Base-by-base conservation (phyloP, 331 rosid species). In the Rosa hybrid region DNA sequence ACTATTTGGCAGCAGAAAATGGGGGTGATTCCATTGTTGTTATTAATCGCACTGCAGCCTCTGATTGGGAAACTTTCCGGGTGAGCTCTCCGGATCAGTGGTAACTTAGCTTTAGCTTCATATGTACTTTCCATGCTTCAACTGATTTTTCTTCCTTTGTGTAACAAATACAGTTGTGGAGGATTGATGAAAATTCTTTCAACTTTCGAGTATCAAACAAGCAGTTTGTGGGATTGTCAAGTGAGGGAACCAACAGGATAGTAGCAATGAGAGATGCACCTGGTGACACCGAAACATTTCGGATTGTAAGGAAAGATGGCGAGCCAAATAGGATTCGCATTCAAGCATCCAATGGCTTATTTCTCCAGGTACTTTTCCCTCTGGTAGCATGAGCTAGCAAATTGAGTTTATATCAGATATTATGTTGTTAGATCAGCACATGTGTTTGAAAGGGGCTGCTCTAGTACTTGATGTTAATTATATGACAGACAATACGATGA, bases 31-130 rank as follows among this genome's bases (percentile, higher is more conserved):
- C 81, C n/a, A 10, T 68, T 78, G 54, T 90, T 75, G 89, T 88
- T 62, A 82, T 90, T 18, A 90, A 91, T 72, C 87, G 97, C 9
- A 54, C 82, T 53, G 71, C 46, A 4, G 86, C 94, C 21, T 57
- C 44, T 44, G 84, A 76, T 49, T 90, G 94, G 94, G 97, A 90
- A 86, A 91, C 97, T 34, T 90, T 91, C 84, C 82, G 87, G 86
- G 94, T 90, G 67, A 45, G 72, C 27, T 25, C 12, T 42, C 11
- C 30, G 5, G 21, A 44, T 20, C 27, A 41, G 21, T 21, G 45
- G 21, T 68, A 20, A 41, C 16, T 10, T 11, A 7, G 30, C 50
- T 46, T 41, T 54, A 38, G 67, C 30, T 60, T 60, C 16, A 11
- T 4, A 60, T 9, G 1, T 60, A 23, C 67, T 23, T 60, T 20